phyloP scores from a whole-genome alignment of 164 flowering plant genomes.

The Chloranthus sessilifolius region DNA sequence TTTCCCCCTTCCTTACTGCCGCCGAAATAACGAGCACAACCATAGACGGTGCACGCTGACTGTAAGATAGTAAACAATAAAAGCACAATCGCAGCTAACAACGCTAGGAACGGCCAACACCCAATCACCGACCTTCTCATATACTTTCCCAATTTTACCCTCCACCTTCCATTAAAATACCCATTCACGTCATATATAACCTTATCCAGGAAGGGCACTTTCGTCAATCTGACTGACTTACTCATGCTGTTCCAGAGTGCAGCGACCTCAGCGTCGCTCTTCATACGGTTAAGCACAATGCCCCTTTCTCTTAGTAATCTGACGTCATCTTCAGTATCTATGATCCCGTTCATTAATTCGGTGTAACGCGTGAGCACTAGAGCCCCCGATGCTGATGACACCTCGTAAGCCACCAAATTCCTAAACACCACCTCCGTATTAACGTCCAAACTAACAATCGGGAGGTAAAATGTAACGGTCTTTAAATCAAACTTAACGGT shows the following conservation, averaged over 20 bases:
- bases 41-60: conserved; percentile 16
- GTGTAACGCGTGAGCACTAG: conserved; percentile 22
- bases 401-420: conserved; percentile 28
- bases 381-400: conserved; percentile 14
- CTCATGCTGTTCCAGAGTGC: conserved; percentile 19
- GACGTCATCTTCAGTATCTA: conserved; percentile 23
- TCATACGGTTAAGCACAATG: conserved; percentile 13
- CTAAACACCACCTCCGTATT: conserved; percentile 52
- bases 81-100: conserved; percentile 13
- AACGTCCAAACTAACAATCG: conserved; percentile 32
- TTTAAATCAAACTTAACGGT: conserved; percentile 27
- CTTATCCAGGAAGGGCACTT: conserved; percentile 11
- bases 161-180: conserved; percentile 17
- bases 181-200: conserved; percentile 18
- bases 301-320: conserved; percentile 18
- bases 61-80: conserved; percentile 12
- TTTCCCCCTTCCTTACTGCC: too few species aligned
- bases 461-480: conserved; percentile 24
- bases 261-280: conserved; percentile 20
- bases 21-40: too few species aligned
- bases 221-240: conserved; percentile 13
- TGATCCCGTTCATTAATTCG: conserved; percentile 26
- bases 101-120: conserved; percentile 15
- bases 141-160: conserved; percentile 6
- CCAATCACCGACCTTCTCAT: conserved; percentile 14